A percentile compares a stretch with the other conserved stretches of the same genome.
Conservation (phyloP, 1,284 basidiomycete genomes). For the Sporisorium reilianum region DNA sequence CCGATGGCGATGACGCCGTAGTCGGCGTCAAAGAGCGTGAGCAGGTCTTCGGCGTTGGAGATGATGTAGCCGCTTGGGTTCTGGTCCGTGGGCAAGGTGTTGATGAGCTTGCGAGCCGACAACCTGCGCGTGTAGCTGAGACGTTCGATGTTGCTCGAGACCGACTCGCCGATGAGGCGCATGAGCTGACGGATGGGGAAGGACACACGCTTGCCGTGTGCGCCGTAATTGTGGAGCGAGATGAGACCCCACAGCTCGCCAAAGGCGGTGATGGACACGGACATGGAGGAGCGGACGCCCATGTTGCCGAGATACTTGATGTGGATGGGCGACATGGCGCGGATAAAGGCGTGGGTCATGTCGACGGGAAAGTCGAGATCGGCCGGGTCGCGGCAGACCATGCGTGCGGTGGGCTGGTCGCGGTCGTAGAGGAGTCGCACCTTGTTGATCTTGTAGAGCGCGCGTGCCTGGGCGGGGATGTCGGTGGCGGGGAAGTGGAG, state of each 20-base stretch:
- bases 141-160: conserved; percentile 85
- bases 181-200: conserved; percentile 81
- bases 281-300: conserved; percentile 68
- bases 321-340: conserved; percentile 91
- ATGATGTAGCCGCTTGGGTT: conserved; percentile 87
- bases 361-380: conserved; percentile 82
- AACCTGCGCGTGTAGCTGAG: conserved; percentile 83
- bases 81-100: conserved; percentile 79
- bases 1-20: conserved; percentile 86
- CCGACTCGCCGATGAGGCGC: conserved; percentile 82
- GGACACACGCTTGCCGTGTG: conserved; percentile 82
- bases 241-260: conserved; percentile 87
- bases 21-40: conserved; percentile 86
- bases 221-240: conserved; percentile 84
- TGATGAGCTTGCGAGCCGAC: conserved; percentile 84
- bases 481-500: conserved; percentile 77
- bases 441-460: conserved; percentile 77
- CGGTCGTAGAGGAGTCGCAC: conserved; percentile 85
- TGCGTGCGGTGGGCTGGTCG: conserved; percentile 80
- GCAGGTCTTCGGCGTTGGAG: conserved; percentile 84
- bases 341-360: conserved; percentile 87
- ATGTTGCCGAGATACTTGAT: conserved; percentile 75
- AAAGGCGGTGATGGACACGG: conserved; percentile 82
- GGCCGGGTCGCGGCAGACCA: conserved; percentile 77
- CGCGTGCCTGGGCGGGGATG: conserved; percentile 75